These are phyloP conservation scores for Barnettozyma botsteinii DNA, from an alignment of 805 yeast species.

Conservation along the genomic window DNA sequence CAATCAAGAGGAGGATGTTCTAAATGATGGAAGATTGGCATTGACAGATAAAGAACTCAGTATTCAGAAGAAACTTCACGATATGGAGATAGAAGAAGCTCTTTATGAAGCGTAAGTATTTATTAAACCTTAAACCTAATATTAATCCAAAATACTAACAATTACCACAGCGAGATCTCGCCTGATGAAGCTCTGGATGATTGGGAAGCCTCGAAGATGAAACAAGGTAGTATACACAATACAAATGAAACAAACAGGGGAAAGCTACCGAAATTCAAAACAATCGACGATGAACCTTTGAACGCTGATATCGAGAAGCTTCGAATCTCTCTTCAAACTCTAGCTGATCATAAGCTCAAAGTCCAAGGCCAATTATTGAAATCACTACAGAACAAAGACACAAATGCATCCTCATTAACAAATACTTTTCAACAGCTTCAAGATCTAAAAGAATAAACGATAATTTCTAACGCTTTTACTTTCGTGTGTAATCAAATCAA, in stretches of 20 bases:
- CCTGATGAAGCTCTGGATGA: slow-evolving; percentile 20
- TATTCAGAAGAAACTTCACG: slow-evolving; percentile 23
- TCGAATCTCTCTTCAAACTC: background rate
- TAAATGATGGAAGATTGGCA: slow-evolving; percentile 24
- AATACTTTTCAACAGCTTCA: too few relatives aligned
- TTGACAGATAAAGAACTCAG: slow-evolving; percentile 24
- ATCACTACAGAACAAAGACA: background rate
- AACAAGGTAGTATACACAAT: slow-evolving; percentile 10
- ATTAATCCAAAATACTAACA: slow-evolving; percentile 9
- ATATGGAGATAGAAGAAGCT: slow-evolving; percentile 31
- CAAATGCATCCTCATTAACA: too few relatives aligned
- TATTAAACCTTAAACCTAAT: background rate
- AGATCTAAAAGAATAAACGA: background rate
- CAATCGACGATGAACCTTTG: background rate
- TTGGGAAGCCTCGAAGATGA: slow-evolving; percentile 18
- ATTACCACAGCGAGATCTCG: slow-evolving; percentile 13
- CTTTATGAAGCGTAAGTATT: slow-evolving; percentile 25
- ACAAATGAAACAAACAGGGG: background rate
- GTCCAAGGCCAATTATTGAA: background rate
- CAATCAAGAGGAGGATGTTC: slow-evolving; percentile 9
- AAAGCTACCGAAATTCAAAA: slow-evolving; percentile 4
- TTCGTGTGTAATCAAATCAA: background rate
- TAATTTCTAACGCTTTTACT: background rate
- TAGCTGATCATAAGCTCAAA: background rate
- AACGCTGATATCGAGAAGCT: background rate